Evolutionary conservation across 192 early-diverging fungal species (phyloP).

Genomic region (Backusella australiensis): DNA sequence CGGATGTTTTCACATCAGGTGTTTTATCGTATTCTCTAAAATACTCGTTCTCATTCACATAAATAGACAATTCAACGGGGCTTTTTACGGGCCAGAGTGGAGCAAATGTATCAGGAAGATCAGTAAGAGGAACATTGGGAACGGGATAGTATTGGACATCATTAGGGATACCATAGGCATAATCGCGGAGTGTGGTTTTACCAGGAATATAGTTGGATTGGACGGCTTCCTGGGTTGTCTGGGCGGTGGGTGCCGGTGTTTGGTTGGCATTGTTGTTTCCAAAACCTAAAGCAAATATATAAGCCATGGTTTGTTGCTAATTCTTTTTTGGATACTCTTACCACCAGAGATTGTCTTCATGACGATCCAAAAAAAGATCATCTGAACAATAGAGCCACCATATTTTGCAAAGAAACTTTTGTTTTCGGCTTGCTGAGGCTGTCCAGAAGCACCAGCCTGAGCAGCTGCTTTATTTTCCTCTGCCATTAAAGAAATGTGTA

Average conservation of each 20-base stretch:
- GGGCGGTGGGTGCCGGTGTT: background rate
- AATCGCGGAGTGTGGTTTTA: conserved; percentile 12
- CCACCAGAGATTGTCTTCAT: conserved; percentile 17
- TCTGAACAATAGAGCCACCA: conserved; percentile 28
- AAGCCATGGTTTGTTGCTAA: background rate
- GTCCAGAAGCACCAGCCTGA: background rate
- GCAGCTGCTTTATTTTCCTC: conserved; percentile 9
- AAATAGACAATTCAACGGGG: conserved; percentile 46
- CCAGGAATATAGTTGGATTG: background rate
- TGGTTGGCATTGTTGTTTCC: background rate
- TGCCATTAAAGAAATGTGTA: background rate
- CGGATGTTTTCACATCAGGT: conserved; percentile 39
- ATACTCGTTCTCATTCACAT: conserved; percentile 42
- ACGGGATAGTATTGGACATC: conserved; percentile 26
- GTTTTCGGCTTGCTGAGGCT: background rate
- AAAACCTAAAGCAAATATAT: background rate
- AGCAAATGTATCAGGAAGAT: conserved; percentile 16
- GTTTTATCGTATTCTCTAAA: conserved; percentile 41
- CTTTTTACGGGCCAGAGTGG: conserved; percentile 26
- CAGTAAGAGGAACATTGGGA: conserved; percentile 2
- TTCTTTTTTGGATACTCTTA: background rate
- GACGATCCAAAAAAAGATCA: conserved; percentile 32
- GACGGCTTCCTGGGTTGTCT: background rate
- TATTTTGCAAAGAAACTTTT: conserved; percentile 31
- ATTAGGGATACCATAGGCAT: conserved; percentile 15